phyloP scores from a whole-genome alignment of 1,284 basidiomycete genomes.

The Papiliotrema terrestris region DNA sequence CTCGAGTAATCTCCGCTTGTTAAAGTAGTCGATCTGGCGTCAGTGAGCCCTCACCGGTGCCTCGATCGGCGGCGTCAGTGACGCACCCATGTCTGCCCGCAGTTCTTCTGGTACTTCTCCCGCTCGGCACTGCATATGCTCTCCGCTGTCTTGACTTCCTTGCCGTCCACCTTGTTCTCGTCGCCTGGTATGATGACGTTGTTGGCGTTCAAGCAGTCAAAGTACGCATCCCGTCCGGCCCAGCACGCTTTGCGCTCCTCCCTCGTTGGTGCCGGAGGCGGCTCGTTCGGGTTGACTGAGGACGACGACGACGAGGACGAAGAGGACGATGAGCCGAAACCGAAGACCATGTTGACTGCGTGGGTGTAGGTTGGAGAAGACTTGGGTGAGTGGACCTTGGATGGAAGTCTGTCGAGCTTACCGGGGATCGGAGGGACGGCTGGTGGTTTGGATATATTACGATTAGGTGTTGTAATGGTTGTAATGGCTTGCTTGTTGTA shows the following conservation, averaged over 20 bases:
- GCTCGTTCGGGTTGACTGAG: slow-evolving; percentile 5
- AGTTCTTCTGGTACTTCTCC: slow-evolving; percentile 41
- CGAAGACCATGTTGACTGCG: slow-evolving; percentile 2
- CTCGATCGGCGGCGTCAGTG: neutral
- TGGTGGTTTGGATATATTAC: too few species aligned
- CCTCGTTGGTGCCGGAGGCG: slow-evolving; percentile 42
- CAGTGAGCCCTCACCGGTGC: neutral
- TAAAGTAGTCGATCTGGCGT: slow-evolving; percentile 51
- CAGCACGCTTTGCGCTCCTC: slow-evolving; percentile 49
- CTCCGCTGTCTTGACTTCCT: slow-evolving; percentile 13
- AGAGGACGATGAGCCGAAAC: slow-evolving; percentile 15
- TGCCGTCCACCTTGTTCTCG: slow-evolving; percentile 20
- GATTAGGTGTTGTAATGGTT: too few species aligned
- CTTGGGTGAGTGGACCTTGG: neutral
- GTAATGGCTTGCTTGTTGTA: too few species aligned
- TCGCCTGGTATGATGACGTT: slow-evolving; percentile 34
- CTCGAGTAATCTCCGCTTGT: slow-evolving; percentile 50
- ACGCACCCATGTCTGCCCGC: slow-evolving; percentile 51
- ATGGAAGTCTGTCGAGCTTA: neutral
- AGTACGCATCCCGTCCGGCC: slow-evolving; percentile 48
- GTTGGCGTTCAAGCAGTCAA: slow-evolving; percentile 46
- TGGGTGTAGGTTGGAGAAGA: neutral
- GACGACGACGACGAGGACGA: slow-evolving; percentile 1
- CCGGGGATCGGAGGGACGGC: neutral
- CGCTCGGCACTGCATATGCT: slow-evolving; percentile 39